phyloP scores from a whole-genome alignment of 352 stramenopile species.

The Phytophthora megakarya region DNA sequence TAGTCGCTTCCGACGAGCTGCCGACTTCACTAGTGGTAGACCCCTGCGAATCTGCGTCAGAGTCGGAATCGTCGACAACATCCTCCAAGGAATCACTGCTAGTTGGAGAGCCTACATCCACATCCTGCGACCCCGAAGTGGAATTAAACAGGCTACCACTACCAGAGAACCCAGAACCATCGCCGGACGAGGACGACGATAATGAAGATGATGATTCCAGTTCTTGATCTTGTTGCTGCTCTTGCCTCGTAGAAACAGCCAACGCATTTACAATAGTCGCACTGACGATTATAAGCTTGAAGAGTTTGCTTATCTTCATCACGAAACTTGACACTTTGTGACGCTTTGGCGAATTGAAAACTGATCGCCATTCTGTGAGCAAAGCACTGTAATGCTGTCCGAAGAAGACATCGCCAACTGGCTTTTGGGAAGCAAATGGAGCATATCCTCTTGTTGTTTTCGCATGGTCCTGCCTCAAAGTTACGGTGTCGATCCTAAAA shows the following conservation, averaged over 20 bases:
- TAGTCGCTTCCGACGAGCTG: not conserved
- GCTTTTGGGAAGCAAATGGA: not conserved
- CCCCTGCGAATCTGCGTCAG: not conserved
- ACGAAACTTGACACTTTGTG: not conserved
- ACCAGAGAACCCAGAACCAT: not conserved
- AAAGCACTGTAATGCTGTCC: not conserved
- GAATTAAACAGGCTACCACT: not conserved
- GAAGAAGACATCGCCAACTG: not conserved
- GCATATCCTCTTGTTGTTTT: not conserved
- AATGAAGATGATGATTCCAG: not conserved
- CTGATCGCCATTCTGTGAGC: not conserved
- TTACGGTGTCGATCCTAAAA: not conserved
- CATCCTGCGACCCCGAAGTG: not conserved
- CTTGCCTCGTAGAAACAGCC: not conserved
- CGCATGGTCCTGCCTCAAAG: no score
- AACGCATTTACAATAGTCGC: not conserved
- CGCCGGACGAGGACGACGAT: not conserved
- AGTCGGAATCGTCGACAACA: not conserved
- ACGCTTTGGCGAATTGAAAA: constrained; percentile 1
- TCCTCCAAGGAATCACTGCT: not conserved
- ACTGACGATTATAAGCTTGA: not conserved
- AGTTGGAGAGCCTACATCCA: not conserved
- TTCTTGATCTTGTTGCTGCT: constrained; percentile 3
- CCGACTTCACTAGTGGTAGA: not conserved
- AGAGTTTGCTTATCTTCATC: constrained; percentile 1